Conservation (phyloP, 164 flowering plant genomes). For the Tinospora cordifolia region DNA sequence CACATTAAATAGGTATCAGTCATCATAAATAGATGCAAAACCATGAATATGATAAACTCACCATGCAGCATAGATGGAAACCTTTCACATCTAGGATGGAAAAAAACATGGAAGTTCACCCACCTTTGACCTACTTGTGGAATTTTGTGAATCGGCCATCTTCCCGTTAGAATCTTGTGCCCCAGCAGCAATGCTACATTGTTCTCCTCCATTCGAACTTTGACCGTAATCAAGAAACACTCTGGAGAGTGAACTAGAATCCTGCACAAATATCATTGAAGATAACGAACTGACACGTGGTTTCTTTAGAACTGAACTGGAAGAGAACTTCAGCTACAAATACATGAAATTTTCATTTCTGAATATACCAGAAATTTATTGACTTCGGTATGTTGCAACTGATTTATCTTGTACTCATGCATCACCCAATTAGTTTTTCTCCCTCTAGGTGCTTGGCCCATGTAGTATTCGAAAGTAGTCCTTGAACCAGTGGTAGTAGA, state of each 20-base stretch:
- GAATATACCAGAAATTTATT: constrained; percentile 26
- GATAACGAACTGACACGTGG: constrained; percentile 23
- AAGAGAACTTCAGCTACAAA: constrained; percentile 6
- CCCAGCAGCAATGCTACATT: constrained; percentile 7
- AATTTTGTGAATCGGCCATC: constrained; percentile 5
- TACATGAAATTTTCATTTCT: background rate
- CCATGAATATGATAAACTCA: background rate
- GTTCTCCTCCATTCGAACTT: constrained; percentile 9
- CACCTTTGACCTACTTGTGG: constrained; percentile 24
- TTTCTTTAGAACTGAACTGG: constrained; percentile 12
- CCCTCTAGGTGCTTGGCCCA: constrained; percentile 26
- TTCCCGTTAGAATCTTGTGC: background rate
- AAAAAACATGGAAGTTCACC: background rate
- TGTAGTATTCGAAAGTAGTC: constrained; percentile 36
- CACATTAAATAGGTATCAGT: background rate
- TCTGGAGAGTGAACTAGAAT: constrained; percentile 31
- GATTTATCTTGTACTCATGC: constrained; percentile 41
- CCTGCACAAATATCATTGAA: constrained; percentile 39
- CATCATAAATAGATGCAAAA: background rate
- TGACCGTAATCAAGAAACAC: constrained; percentile 25
- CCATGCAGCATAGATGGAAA: too few relatives aligned
- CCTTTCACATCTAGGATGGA: background rate
- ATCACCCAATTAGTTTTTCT: constrained; percentile 44
- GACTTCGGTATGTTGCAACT: constrained; percentile 15
- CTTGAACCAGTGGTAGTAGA: constrained; percentile 37